Evolutionary conservation across 352 stramenopile genomes (phyloP), one percentile per base, ranked within the genome.

Genomic region (Elongisporangium senticosum): DNA sequence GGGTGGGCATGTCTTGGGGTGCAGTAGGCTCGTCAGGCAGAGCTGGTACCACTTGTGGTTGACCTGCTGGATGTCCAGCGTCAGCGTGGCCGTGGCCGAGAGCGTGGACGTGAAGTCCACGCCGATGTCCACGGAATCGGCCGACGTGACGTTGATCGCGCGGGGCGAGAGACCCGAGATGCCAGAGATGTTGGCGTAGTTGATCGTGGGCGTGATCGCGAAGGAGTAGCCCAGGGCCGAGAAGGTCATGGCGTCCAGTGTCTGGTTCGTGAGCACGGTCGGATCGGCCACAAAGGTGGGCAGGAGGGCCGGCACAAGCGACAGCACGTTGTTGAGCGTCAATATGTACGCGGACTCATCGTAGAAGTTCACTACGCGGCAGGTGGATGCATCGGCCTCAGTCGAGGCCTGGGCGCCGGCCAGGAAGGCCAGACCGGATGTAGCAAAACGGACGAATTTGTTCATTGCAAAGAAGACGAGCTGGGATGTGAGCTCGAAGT

Each of bases 11-110:
- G 58, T 26, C 7, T 63, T 56, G 24, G 69, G 72, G 55, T 83
- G 57, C 40, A 83, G 63, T 43, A 79, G 43, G 56, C 76, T 64
- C 23, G 72, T 71, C 65, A 70, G 82, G 65, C 72, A 83, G 58
- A 86, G 74, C 62, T 78, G 68, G 65, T 75, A 86, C 74, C 76
- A 86, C 52, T 86, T 68, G 56, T 80, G 61, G 67, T 86, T 67
- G 37, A 74, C 61, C 72, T 86, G 76, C 28, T 68, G 56, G 52
- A 86, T 72, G 62, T 77, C 61, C 28, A 86, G 64, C 17, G 58
- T 65, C 53, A 86, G 64, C 10, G 59, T 77, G 51, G 51, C 69
- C 49, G 61, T 56, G 52, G 77, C 48, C 49, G 69, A 58, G 43
- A 82, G 40, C 4, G 56, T 68, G 24, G 69, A 72, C 3, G 63